phyloP scores from a whole-genome alignment of 108 stramenopile genomes.

The Discostella stelligeroides region DNA sequence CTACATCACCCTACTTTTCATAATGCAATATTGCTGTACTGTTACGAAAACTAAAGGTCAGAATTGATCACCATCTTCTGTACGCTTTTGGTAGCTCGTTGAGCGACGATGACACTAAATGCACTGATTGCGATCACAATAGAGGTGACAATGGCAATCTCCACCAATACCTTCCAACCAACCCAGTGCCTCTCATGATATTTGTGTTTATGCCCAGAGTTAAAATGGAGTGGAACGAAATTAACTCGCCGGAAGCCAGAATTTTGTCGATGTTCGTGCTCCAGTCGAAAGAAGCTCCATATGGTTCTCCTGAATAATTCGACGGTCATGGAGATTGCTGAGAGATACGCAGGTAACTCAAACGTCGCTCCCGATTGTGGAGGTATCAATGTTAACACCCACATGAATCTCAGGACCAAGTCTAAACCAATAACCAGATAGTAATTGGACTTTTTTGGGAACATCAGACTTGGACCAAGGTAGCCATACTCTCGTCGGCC shows the following conservation, averaged over 20 bases:
- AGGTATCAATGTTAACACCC: constrained; percentile 87
- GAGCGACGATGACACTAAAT: constrained; percentile 80
- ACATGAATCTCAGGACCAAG: constrained; percentile 84
- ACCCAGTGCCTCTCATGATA: constrained; percentile 66
- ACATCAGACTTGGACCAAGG: constrained; percentile 88
- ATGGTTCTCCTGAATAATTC: constrained; percentile 87
- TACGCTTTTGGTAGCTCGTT: constrained; percentile 53
- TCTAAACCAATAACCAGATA: constrained; percentile 58
- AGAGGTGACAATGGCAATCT: constrained; percentile 66
- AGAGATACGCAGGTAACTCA: constrained; percentile 82
- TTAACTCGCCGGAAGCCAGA: constrained; percentile 81
- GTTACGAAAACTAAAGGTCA: background rate
- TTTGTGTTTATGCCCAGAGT: constrained; percentile 84
- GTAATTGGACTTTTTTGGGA: constrained; percentile 67
- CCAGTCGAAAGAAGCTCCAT: constrained; percentile 93
- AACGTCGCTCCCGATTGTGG: constrained; percentile 73
- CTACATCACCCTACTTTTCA: too few species aligned
- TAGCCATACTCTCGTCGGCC: constrained; percentile 66
- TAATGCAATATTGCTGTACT: background rate
- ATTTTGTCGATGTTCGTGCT: constrained; percentile 88
- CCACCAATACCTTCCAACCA: constrained; percentile 73
- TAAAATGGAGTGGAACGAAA: constrained; percentile 90
- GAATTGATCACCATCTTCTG: constrained; percentile 12
- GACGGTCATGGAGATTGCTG: constrained; percentile 74
- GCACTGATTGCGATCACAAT: constrained; percentile 67